Percentiles rank a stretch among this genome's conserved stretches.
phyloP scores from a whole-genome alignment of 768 basidiomycete species.

The Mycena galopus region DNA sequence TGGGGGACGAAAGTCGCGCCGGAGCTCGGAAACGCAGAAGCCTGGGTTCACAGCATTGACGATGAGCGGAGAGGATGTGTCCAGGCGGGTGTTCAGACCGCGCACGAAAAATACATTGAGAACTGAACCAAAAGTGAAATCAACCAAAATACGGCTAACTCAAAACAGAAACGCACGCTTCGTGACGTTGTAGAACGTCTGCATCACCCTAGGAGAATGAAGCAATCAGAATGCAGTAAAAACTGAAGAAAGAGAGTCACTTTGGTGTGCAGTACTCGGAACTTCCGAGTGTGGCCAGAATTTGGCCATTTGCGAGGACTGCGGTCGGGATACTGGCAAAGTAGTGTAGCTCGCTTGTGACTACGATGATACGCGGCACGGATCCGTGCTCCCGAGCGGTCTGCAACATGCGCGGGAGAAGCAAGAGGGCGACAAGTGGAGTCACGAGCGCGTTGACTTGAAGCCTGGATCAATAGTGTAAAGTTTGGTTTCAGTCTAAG shows the following conservation, averaged over 20 bases:
- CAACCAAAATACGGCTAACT: background rate
- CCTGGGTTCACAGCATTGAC: slow-evolving; percentile 39
- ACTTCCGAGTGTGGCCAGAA: slow-evolving; percentile 36
- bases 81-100: slow-evolving; percentile 21
- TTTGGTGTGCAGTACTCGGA: slow-evolving; percentile 33
- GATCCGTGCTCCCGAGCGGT: slow-evolving; percentile 31
- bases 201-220: background rate
- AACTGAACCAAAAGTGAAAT: slow-evolving; percentile 20
- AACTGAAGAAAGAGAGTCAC: background rate
- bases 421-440: slow-evolving; percentile 41
- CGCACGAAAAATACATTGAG: slow-evolving; percentile 37
- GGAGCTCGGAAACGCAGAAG: slow-evolving; percentile 37
- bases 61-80: slow-evolving; percentile 22
- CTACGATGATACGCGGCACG: slow-evolving; percentile 38
- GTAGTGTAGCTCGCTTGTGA: slow-evolving; percentile 44
- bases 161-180: slow-evolving; percentile 25
- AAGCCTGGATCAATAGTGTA: slow-evolving; percentile 34
- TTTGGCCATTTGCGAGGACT: slow-evolving; percentile 1
- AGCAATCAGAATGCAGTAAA: background rate
- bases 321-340: slow-evolving; percentile 5
- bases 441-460: slow-evolving; percentile 51
- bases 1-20: background rate
- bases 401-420: slow-evolving; percentile 46
- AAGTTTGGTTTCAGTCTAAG: background rate
- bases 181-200: background rate